Base-by-base conservation (phyloP, 2,329 filamentous ascomycete species). In the Trichoderma sp. region DNA sequence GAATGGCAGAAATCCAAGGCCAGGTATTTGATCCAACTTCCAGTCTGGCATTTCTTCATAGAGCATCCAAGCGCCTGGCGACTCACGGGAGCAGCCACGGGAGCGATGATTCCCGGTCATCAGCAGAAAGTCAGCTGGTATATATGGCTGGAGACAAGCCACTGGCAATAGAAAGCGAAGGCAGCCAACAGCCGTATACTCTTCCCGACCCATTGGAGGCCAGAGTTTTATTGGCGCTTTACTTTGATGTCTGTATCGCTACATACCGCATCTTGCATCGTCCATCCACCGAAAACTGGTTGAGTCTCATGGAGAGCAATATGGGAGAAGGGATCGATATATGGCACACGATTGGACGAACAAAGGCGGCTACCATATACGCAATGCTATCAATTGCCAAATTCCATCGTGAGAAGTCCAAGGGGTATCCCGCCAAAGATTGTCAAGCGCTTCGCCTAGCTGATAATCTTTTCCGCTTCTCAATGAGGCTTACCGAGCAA, bases 231-330 rank as follows among this genome's bases (percentile, higher is more conserved):
- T 76, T 89, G 5, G 79, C 81, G 8, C 78, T 86, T 7, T 89
- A 89, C 66, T 89, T 89, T 70, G 86, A 89, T 58, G 86, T 86
- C 68, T 87, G 85, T 7, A 85, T 87, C 24, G 85, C 87, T 0
- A 89, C 87, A 0, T 87, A 89, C 71, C 82, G 86, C 4, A 86
- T 88, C 68, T 73, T 89, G 24, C 86, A 89, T 72, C 79, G 85
- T 0, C 84, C 84, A 0, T 85, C 83, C 2, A 82, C 87, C 0
- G 82, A 85, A 61, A 63, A 71, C 0, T 88, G 85, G 84, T 72
- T 84, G 3, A 75, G 79, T 30, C 73, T 77, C 8, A 79, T 85
- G 63, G 76, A 81, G 60, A 75, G 74, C 28, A 81, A 81, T 64
- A 70, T 80, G 5, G 76, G 77, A 0, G 76, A 77, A 1, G 74